Evolutionary conservation across 2,329 filamentous ascomycete species (phyloP), one percentile per base, ranked within the genome.

Genomic region (Scedosporium apiospermum): DNA sequence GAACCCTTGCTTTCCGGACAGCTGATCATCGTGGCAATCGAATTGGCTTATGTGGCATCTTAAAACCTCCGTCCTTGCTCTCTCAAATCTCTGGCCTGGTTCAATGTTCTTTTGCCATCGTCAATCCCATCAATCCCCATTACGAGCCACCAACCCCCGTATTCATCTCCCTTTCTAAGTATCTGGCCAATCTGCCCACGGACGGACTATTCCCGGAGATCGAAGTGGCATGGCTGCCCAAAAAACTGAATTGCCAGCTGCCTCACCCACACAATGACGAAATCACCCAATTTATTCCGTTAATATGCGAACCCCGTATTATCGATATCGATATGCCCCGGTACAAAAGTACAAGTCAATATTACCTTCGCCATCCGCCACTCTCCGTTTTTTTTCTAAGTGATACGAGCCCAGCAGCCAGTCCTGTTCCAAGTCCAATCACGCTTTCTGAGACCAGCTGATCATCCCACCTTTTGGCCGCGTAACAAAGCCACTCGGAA

Each of bases 201-300:
- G 44, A 49, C 44, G 44, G 44, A 49, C 51, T 18, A 55, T 55
- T 55, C 51, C 51, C 51, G 51, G 51, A 21, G 23, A 27, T 55
- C 51, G 23, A 55, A 55, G 51, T 38, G 34, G 34, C 18, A 49
- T 27, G 51, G 18, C 21, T 55, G 51, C 21, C 51, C 34, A 12
- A 38, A 38, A 55, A 55, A 55, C 51, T 27, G 51, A 23, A 55
- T 55, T 27, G 51, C 51, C 44, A 49, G 44, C n/a, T 23, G 12
- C 23, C 51, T 23, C 51, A 12, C 23, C 18, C 51, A 1, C 7
- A 12, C 6, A 34, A 34, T 55, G 21, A 16, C 23, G 23, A 55
- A 55, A 55, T 55, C 51, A 55, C 51, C 21, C 51, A 55, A 55
- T 55, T 55, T 55, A 55, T 55, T 55, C 51, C 51, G 51, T 55